phyloP scores from a whole-genome alignment of 441 rosid species.

The Populus hybrid region DNA sequence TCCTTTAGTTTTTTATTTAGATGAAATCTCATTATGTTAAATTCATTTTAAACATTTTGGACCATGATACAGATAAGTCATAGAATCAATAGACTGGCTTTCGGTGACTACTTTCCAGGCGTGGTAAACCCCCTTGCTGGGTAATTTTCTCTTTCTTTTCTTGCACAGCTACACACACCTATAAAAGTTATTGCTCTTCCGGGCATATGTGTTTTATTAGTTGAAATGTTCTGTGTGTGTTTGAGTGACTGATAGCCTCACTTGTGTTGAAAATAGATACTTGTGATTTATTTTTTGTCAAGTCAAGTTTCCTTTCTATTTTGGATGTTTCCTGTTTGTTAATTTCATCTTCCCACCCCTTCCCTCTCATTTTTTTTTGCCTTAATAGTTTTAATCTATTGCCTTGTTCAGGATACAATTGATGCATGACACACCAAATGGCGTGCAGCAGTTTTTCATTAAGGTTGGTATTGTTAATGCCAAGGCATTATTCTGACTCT shows the following conservation, averaged over 20 bases:
- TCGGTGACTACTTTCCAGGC: constrained; percentile 94
- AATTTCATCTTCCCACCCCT: not conserved
- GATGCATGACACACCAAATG: constrained; percentile 70
- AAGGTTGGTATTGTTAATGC: constrained; percentile 46
- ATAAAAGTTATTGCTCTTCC: not conserved
- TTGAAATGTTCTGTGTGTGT: no score
- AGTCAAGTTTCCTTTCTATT: no score
- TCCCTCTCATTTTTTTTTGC: not conserved
- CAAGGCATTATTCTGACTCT: no score
- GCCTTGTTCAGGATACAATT: constrained; percentile 49
- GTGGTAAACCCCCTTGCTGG: constrained; percentile 89
- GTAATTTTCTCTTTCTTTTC: constrained; percentile 38
- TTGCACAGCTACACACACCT: not conserved
- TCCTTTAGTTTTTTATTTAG: no score
- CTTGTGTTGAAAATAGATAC: no score
- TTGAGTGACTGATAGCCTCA: no score
- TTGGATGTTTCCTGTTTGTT: not conserved
- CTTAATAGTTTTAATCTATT: not conserved
- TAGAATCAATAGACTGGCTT: constrained; percentile 72
- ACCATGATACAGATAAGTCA: constrained; percentile 68
- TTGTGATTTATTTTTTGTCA: no score
- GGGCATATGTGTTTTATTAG: no score
- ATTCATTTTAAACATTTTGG: not conserved
- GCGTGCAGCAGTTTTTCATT: constrained; percentile 87
- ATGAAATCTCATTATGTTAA: not conserved